These are phyloP conservation scores for Bacterosira constricta DNA, from an alignment of 108 stramenopile genomes.

Conservation along the genomic window DNA sequence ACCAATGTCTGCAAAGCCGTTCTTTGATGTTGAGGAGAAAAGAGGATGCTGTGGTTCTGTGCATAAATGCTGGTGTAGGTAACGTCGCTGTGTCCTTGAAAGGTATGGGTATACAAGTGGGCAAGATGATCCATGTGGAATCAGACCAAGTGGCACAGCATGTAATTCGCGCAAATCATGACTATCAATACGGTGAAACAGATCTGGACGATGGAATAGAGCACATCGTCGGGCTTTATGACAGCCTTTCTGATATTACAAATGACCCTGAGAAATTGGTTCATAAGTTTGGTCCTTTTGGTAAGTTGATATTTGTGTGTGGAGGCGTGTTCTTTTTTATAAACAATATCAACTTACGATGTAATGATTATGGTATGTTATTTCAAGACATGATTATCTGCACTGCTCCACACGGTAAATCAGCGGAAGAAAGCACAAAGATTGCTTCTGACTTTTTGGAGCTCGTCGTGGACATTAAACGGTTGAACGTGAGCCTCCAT, in stretches of 20 bases:
- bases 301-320: slow-evolving; percentile 11
- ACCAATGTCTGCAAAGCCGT: background rate
- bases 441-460: slow-evolving; percentile 8
- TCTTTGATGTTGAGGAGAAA: background rate
- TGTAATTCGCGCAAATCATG: slow-evolving; percentile 52
- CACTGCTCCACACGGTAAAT: slow-evolving; percentile 7
- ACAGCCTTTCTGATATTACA: slow-evolving; percentile 16
- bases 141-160: slow-evolving; percentile 51
- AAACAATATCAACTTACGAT: background rate
- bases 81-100: slow-evolving; percentile 30
- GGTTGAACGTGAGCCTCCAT: background rate
- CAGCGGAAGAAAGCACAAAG: background rate
- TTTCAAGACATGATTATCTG: slow-evolving; percentile 29
- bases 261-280: slow-evolving; percentile 18
- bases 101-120: slow-evolving; percentile 2
- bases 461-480: slow-evolving; percentile 9
- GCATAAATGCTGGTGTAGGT: slow-evolving; percentile 33
- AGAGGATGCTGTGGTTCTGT: slow-evolving; percentile 21
- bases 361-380: background rate
- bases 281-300: slow-evolving; percentile 17
- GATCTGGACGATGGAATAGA: slow-evolving; percentile 33
- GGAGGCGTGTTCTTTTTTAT: background rate
- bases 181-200: slow-evolving; percentile 24
- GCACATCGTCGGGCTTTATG: slow-evolving; percentile 43
- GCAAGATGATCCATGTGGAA: slow-evolving; percentile 59